Evolutionary conservation across 2,329 filamentous ascomycete genomes (phyloP).

Genomic region (Epichloe baconii): DNA sequence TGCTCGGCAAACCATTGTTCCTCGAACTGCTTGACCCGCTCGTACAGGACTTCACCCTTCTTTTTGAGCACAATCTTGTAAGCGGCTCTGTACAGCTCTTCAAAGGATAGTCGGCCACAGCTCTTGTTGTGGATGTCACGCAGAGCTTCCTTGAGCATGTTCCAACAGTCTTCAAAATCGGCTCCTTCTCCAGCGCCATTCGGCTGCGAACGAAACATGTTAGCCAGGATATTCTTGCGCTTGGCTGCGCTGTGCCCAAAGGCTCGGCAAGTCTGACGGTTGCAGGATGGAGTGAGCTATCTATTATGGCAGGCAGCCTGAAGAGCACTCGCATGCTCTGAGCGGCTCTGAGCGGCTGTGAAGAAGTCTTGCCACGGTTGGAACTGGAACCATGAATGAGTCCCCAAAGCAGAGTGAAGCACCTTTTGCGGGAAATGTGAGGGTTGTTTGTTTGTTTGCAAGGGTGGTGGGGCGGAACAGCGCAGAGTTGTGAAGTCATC

Average conservation of each 20-base stretch:
- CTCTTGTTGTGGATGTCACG: slow-evolving; percentile 85
- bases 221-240: slow-evolving; percentile 7
- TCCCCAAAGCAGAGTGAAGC: background rate
- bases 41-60: slow-evolving; percentile 70
- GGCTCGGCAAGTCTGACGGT: background rate
- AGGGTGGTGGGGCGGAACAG: background rate
- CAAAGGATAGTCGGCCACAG: slow-evolving; percentile 80
- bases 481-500: background rate
- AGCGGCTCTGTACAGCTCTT: slow-evolving; percentile 83
- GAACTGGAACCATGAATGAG: background rate
- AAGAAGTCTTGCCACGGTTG: no score
- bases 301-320: background rate
- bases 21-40: slow-evolving; percentile 69
- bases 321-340: background rate
- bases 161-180: slow-evolving; percentile 83
- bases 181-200: slow-evolving; percentile 39
- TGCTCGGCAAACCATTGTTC: slow-evolving; percentile 63
- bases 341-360: no score
- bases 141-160: slow-evolving; percentile 61
- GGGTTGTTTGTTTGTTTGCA: background rate
- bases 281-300: background rate
- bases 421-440: no score
- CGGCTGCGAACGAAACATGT: slow-evolving; percentile 15
- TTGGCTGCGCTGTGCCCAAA: background rate
- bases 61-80: slow-evolving; percentile 91